These are phyloP conservation scores for Talaromyces sp. DNA, from an alignment of 2,329 filamentous ascomycete species.

Conservation along the genomic window DNA sequence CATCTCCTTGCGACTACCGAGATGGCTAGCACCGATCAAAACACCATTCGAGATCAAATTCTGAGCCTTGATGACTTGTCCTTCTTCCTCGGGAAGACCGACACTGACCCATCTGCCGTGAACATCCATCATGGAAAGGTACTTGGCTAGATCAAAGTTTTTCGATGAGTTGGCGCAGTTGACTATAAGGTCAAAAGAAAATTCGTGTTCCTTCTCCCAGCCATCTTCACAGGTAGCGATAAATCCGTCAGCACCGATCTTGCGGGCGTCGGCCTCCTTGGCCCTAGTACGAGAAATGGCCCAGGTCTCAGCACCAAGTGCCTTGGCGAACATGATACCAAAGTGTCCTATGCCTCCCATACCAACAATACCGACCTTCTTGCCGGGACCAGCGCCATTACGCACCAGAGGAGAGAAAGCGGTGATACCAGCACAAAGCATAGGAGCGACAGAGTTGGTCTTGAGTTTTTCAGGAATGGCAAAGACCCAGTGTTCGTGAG, in stretches of 20 bases:
- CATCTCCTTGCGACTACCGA: conserved; percentile 69
- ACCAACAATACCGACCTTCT: conserved; percentile 67
- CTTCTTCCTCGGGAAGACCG: conserved; percentile 73
- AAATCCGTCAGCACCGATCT: conserved; percentile 62
- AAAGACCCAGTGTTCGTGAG: conserved; percentile 40
- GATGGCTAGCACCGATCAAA: conserved; percentile 68
- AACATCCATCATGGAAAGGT: conserved; percentile 76
- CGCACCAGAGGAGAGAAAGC: conserved; percentile 57
- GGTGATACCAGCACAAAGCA: conserved; percentile 42
- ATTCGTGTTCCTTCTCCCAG: conserved; percentile 56
- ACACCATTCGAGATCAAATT: conserved; percentile 71
- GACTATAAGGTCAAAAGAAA: conserved; percentile 64
- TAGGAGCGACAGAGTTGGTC: conserved; percentile 32
- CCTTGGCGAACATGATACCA: conserved; percentile 67
- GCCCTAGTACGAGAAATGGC: conserved; percentile 59
- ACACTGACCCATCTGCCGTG: conserved; percentile 79
- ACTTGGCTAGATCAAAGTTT: conserved; percentile 59
- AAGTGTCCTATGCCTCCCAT: conserved; percentile 70
- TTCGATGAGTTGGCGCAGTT: conserved; percentile 77
- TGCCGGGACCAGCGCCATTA: conserved; percentile 62
- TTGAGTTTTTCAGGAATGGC: conserved; percentile 36
- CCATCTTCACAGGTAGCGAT: conserved; percentile 58
- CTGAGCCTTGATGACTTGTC: conserved; percentile 70
- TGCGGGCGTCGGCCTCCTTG: conserved; percentile 61
- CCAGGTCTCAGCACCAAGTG: conserved; percentile 62